Conservation (phyloP, 2,329 filamentous ascomycete genomes). For the Elsinoe fawcettii region DNA sequence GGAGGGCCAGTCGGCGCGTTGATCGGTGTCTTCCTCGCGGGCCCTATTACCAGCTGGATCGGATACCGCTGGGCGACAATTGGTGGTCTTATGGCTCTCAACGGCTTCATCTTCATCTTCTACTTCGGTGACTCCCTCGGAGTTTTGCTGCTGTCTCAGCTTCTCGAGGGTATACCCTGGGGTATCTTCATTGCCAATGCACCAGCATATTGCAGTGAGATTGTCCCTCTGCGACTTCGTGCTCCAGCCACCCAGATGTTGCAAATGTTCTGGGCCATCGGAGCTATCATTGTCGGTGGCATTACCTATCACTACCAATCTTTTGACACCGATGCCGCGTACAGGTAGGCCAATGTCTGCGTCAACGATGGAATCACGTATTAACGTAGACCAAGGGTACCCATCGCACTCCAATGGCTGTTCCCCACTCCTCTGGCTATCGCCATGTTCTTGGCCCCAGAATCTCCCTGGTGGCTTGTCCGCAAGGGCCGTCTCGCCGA, state of each 20-base stretch:
- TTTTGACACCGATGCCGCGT: slow-evolving; percentile 29
- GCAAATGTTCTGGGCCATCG: slow-evolving; percentile 61
- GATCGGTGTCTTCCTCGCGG: slow-evolving; percentile 52
- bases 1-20: slow-evolving; percentile 52
- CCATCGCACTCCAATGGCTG: slow-evolving; percentile 53
- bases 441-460: slow-evolving; percentile 44
- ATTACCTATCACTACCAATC: slow-evolving; percentile 49
- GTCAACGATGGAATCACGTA: neutral
- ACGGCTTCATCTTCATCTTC: slow-evolving; percentile 53
- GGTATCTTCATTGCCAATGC: slow-evolving; percentile 60
- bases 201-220: slow-evolving; percentile 55
- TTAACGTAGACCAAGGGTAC: slow-evolving; percentile 27
- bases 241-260: slow-evolving; percentile 54
- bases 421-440: slow-evolving; percentile 50
- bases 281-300: slow-evolving; percentile 52
- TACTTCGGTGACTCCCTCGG: slow-evolving; percentile 46
- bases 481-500: slow-evolving; percentile 41
- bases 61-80: slow-evolving; percentile 55
- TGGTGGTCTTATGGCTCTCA: slow-evolving; percentile 47
- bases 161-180: slow-evolving; percentile 57
- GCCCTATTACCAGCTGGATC: slow-evolving; percentile 50
- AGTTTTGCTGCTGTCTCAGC: slow-evolving; percentile 46
- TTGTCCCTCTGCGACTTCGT: slow-evolving; percentile 51
- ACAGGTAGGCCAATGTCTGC: slow-evolving; percentile 27
- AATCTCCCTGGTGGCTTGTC: slow-evolving; percentile 50